Base-by-base conservation (phyloP, 225 moss, liverwort and hornwort species). In the Lunularia cruciata region DNA sequence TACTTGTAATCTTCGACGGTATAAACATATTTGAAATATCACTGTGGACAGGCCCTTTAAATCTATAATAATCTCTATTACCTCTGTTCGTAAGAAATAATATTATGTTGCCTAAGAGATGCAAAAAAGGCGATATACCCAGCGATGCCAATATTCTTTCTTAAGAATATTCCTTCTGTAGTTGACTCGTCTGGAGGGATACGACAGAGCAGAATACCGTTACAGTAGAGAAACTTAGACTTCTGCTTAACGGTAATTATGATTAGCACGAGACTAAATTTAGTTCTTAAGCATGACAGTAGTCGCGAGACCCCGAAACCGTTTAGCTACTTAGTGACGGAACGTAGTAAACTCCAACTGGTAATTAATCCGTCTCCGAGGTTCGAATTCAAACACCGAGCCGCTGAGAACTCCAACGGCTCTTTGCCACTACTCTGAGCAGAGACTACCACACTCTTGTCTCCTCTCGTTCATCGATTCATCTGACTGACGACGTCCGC, bases 381-480 rank as follows among this genome's bases (percentile, higher is more conserved):
- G 65, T 68, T 68, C 67, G 67, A 68, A 68, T 68, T 68, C 67
- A 68, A 68, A 68, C 46, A 15, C 51, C 33, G 66, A 33, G 47
- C 47, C 66, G 66, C 13, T 48, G 47, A 66, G 5, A 22, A 28
- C 19, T 22, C 67, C 67, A 68, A 68, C 67, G 67, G 67, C 67
- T 68, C 67, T 68, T 37, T 68, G 15, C 3, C 9, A 2, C 60
- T 61, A 4, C 30, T 46, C 7, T 26, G 10, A 27, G 0, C 9
- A 10, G 25, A 27, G 26, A 53, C 53, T 27, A 23, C 4, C 2
- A 23, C 51, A 3, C 20, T 52, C 20, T n/a, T n/a, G 7, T 6
- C 51, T 20, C 8, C 16, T 52, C 4, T 1, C 20, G 22, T 9
- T 10, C 51, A 27, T 12, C 19, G 51, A 10, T 12, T 18, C 43